Evolutionary conservation across 2,329 filamentous ascomycete species (phyloP).

Genomic region (Pyricularia sp.): DNA sequence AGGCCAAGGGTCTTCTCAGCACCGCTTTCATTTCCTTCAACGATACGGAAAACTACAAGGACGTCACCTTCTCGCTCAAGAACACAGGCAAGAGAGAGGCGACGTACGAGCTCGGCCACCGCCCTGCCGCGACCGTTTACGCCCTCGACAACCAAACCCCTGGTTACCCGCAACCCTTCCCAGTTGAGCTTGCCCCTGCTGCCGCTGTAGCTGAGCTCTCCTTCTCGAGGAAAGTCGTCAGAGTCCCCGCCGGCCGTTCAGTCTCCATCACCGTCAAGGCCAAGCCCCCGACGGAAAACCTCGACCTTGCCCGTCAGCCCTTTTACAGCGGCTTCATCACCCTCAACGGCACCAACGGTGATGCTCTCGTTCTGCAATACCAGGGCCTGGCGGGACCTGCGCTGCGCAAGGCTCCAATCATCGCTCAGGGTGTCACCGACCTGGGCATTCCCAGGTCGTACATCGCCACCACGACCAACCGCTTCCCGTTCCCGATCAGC

Average conservation of each 20-base stretch:
- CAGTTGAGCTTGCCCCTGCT: conserved; percentile 12
- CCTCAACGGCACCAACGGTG: conserved; percentile 26
- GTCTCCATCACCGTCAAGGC: conserved; percentile 16
- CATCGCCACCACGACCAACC: not conserved
- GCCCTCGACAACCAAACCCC: conserved; percentile 13
- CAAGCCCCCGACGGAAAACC: conserved; percentile 16
- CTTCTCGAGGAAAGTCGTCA: conserved; percentile 11
- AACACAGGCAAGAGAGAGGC: conserved; percentile 26
- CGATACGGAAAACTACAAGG: conserved; percentile 46
- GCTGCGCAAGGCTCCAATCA: not conserved
- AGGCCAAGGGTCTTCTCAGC: conserved; percentile 25
- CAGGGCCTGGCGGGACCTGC: conserved; percentile 20
- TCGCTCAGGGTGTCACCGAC: not conserved
- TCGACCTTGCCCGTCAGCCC: conserved; percentile 20
- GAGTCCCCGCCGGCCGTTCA: conserved; percentile 15
- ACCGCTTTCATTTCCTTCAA: conserved; percentile 34
- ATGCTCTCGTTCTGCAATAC: conserved; percentile 28
- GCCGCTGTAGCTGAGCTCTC: conserved; percentile 10
- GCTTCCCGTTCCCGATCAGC: not conserved
- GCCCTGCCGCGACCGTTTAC: conserved; percentile 27
- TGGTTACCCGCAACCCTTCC: conserved; percentile 4
- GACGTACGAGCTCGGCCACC: conserved; percentile 27
- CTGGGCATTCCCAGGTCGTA: not conserved
- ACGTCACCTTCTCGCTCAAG: conserved; percentile 29
- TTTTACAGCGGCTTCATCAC: conserved; percentile 34